These are phyloP conservation scores for Carex cristatella DNA, from an alignment of 176 grass and related monocot genomes.

Conservation along the genomic window DNA sequence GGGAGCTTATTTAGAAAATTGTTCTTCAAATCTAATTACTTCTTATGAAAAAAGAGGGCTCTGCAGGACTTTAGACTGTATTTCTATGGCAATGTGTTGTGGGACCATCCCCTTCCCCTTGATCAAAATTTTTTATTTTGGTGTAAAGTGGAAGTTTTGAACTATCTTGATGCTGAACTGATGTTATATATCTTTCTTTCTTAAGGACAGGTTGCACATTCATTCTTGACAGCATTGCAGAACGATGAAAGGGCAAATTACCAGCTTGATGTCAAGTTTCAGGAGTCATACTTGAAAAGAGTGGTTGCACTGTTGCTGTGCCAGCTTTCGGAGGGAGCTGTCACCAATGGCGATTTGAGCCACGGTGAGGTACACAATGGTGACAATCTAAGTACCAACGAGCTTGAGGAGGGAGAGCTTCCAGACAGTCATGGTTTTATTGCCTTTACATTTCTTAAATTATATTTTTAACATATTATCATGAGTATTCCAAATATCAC, in stretches of 20 bases:
- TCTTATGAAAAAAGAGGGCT: neutral
- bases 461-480: neutral
- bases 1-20: neutral
- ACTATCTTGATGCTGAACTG: slow-evolving; percentile 29
- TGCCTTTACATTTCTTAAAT: slow-evolving; percentile 22
- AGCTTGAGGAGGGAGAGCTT: slow-evolving; percentile 96
- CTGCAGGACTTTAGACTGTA: neutral
- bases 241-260: slow-evolving; percentile 97
- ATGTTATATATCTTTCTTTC: slow-evolving; percentile 7
- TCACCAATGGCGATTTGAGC: slow-evolving; percentile 30
- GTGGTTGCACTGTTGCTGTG: slow-evolving; percentile 81
- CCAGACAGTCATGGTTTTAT: slow-evolving; percentile 79
- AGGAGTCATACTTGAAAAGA: slow-evolving; percentile 89
- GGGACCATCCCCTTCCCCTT: neutral
- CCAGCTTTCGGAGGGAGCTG: slow-evolving; percentile 86
- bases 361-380: slow-evolving; percentile 37
- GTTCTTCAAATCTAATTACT: neutral
- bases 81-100: slow-evolving; percentile 1
- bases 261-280: slow-evolving; percentile 97
- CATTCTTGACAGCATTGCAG: slow-evolving; percentile 91
- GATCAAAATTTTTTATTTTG: neutral
- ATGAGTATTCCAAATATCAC: neutral
- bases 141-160: neutral
- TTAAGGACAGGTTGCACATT: slow-evolving; percentile 70
- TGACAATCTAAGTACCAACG: slow-evolving; percentile 42